Conservation (phyloP, 345 rosid genomes). For the Citrus medica region DNA sequence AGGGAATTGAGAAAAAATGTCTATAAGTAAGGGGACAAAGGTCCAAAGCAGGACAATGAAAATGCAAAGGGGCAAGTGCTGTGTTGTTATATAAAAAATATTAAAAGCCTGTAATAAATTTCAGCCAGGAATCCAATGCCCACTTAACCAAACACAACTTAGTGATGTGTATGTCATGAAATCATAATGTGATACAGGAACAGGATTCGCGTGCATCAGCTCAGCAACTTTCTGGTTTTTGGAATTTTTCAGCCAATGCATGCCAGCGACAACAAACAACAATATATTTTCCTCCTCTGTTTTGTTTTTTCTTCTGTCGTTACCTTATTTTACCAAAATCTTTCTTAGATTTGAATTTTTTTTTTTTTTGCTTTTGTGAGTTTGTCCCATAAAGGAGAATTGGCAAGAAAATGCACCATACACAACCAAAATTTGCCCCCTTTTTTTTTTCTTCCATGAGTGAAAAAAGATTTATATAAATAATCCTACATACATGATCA, state of each 20-base stretch:
- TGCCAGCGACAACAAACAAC: not conserved
- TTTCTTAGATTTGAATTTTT: conserved; percentile 1
- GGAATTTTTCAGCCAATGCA: not conserved
- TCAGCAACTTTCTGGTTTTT: not conserved
- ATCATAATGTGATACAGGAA: not conserved
- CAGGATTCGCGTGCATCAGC: not conserved
- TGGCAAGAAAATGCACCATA: not conserved
- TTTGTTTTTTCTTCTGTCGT: not conserved
- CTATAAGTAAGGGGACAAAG: conserved; percentile 30
- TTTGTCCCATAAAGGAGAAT: not conserved
- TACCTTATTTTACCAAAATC: not conserved
- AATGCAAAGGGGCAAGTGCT: conserved; percentile 4
- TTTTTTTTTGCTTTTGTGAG: not conserved
- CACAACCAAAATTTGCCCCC: not conserved
- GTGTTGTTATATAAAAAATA: not conserved
- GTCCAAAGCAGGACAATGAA: conserved; percentile 13
- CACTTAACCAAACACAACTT: not conserved
- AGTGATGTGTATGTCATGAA: not conserved
- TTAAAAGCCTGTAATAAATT: conserved; percentile 1
- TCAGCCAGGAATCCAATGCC: conserved; percentile 37
- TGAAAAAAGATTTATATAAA: not conserved
- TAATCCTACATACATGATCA: not conserved
- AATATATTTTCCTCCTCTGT: no score
- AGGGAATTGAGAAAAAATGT: conserved; percentile 25
- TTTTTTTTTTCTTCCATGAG: not conserved